These are phyloP conservation scores for Murraya paniculata DNA, from an alignment of 345 rosid genomes.

Conservation along the genomic window DNA sequence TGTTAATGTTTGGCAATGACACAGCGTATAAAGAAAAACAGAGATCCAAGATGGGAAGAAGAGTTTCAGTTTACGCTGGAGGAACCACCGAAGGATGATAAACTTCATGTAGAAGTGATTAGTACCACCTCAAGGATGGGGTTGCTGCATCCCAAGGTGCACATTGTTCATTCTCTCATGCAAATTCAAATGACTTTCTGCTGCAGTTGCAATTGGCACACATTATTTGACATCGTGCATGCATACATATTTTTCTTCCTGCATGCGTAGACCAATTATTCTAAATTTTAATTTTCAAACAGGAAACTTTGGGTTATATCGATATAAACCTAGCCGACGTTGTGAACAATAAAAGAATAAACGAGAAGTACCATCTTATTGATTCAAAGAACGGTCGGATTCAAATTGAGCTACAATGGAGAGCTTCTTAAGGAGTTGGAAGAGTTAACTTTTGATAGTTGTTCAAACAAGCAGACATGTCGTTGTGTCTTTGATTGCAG, in stretches of 20 bases:
- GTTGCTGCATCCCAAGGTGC: conserved; percentile 80
- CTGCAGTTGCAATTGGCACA: background rate
- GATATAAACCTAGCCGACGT: conserved; percentile 67
- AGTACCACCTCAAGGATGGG: conserved; percentile 82
- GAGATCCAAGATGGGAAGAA: conserved; percentile 97
- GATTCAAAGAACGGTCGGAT: conserved; percentile 85
- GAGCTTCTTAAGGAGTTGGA: conserved; percentile 28
- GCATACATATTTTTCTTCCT: background rate
- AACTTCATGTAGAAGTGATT: conserved; percentile 70
- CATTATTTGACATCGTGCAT: background rate
- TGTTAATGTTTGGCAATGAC: background rate
- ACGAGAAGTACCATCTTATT: conserved; percentile 80
- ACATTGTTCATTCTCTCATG: background rate
- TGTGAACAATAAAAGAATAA: conserved; percentile 69
- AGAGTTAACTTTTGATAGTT: too few species aligned
- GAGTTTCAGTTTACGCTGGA: conserved; percentile 79
- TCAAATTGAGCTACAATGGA: conserved; percentile 87
- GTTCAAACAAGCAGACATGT: too few species aligned
- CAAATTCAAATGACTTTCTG: background rate
- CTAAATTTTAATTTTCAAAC: background rate
- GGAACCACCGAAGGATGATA: conserved; percentile 75
- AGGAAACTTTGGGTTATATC: conserved; percentile 78
- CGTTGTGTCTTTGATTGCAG: background rate
- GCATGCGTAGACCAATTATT: background rate
- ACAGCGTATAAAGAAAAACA: conserved; percentile 73